Evolutionary conservation across 331 rosid species (phyloP).

Genomic region (Quercus lobata): DNA sequence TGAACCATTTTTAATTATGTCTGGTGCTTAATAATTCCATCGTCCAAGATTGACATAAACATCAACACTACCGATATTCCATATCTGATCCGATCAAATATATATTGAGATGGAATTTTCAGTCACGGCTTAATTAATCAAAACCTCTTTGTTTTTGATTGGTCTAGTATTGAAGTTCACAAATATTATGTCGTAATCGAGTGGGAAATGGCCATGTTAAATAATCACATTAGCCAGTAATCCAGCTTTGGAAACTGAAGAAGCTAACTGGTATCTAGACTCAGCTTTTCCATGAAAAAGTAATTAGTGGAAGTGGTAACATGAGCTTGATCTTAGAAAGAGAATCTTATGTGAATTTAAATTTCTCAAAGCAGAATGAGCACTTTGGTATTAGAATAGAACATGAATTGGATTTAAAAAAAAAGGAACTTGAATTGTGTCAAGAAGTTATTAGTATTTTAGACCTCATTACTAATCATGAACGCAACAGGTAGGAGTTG

Average conservation of each 20-base stretch:
- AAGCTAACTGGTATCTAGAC: neutral
- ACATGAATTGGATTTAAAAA: too few species aligned
- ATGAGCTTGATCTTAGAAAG: too few species aligned
- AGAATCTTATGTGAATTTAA: too few species aligned
- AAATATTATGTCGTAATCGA: neutral
- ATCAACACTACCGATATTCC: neutral
- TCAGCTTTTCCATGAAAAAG: neutral
- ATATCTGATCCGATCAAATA: neutral
- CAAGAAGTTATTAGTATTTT: neutral
- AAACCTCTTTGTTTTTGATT: neutral
- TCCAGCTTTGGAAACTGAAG: neutral
- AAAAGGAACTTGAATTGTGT: too few species aligned
- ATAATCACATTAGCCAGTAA: neutral
- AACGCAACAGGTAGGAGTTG: neutral
- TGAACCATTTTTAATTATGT: neutral
- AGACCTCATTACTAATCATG: slow-evolving; percentile 46
- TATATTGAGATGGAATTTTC: neutral
- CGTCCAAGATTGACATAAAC: neutral
- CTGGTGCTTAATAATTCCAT: neutral
- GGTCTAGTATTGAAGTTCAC: neutral
- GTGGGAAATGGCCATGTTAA: neutral
- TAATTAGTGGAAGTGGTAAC: too few species aligned
- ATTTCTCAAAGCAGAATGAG: too few species aligned
- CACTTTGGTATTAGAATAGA: neutral
- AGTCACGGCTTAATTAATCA: neutral